Percentiles rank a stretch among this genome's conserved stretches.
These are phyloP conservation scores for Blastocystis sp. DNA, from an alignment of 352 stramenopile species.

Conservation along the genomic window DNA sequence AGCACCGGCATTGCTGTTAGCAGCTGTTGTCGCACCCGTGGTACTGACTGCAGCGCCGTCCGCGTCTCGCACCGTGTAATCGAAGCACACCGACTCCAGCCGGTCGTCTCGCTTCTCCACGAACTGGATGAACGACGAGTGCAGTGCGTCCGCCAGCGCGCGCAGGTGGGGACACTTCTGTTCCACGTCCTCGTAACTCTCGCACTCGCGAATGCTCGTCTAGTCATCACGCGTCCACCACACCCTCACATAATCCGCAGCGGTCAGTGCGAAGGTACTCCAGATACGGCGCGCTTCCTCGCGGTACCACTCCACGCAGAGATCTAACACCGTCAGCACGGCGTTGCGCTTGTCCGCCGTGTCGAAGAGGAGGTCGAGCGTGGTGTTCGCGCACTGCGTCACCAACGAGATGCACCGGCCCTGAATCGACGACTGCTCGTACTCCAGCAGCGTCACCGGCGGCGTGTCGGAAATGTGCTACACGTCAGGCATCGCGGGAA, in stretches of 20 bases:
- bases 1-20: background rate
- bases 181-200: conserved; percentile 23
- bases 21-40: too few relatives aligned
- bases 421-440: conserved; percentile 27
- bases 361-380: conserved; percentile 27
- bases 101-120: conserved; percentile 36
- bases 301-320: conserved; percentile 47
- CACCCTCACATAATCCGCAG: background rate
- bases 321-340: conserved; percentile 43
- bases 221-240: background rate
- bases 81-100: conserved; percentile 14
- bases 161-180: background rate
- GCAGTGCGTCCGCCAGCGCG: background rate
- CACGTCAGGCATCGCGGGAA: background rate
- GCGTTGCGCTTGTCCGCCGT: conserved; percentile 20
- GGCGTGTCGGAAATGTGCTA: conserved; percentile 43
- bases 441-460: conserved; percentile 38
- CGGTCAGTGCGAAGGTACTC: background rate
- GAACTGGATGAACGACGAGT: conserved; percentile 26
- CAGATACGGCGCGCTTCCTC: conserved; percentile 7
- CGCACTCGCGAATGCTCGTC: background rate
- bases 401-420: conserved; percentile 41
- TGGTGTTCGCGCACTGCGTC: background rate
- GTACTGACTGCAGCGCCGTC: background rate
- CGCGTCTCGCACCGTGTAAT: background rate